These are phyloP conservation scores for Acorus calamus DNA, from an alignment of 106 monocot genomes.

Conservation along the genomic window DNA sequence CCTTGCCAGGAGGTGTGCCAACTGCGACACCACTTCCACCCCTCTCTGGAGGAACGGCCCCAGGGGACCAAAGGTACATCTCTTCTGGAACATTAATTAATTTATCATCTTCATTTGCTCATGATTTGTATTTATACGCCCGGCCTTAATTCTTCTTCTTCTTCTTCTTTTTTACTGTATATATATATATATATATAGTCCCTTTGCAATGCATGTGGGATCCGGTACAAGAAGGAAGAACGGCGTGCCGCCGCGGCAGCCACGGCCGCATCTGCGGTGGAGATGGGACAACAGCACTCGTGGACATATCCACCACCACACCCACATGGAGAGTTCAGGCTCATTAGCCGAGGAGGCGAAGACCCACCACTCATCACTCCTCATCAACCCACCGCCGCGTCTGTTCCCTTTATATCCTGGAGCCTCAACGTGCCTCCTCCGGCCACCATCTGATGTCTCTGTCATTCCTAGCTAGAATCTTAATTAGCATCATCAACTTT, in stretches of 20 bases:
- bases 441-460: too few species aligned
- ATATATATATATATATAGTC: conserved; percentile 33
- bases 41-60: conserved; percentile 97
- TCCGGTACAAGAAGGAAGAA: conserved; percentile 96
- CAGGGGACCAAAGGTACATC: conserved; percentile 78
- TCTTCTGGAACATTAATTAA: background rate
- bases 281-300: too few species aligned
- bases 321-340: too few species aligned
- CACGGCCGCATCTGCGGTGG: background rate
- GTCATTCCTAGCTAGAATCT: too few species aligned
- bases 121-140: background rate
- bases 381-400: too few species aligned
- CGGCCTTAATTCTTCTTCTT: background rate
- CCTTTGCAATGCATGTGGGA: conserved; percentile 93
- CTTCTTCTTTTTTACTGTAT: background rate
- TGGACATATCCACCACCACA: too few species aligned
- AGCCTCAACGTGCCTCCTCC: too few species aligned
- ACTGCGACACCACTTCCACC: conserved; percentile 94
- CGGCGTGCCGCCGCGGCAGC: conserved; percentile 62
- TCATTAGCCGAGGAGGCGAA: too few species aligned
- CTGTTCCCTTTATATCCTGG: too few species aligned
- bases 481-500: too few species aligned
- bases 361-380: too few species aligned
- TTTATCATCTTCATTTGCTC: background rate
- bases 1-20: conserved; percentile 75